A percentile compares a stretch with the other conserved stretches of the same genome.
phyloP scores from a whole-genome alignment of 2,329 filamentous ascomycete genomes.

The Ascomycota sp. region DNA sequence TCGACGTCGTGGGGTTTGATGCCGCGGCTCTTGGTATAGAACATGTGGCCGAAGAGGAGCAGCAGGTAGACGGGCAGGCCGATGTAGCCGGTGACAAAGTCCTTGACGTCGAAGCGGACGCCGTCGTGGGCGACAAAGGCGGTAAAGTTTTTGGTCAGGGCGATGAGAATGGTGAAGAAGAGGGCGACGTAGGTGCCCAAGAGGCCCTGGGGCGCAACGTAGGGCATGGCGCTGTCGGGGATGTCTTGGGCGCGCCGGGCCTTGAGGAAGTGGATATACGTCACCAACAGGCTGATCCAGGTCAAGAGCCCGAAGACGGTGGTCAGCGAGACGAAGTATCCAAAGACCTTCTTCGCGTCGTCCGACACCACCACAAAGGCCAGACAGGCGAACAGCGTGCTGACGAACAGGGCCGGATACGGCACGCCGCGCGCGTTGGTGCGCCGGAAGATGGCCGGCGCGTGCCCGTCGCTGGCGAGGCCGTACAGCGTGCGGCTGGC shows the following conservation, averaged over 20 bases:
- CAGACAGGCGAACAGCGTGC: constrained; percentile 35
- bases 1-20: constrained; percentile 38
- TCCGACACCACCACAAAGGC: constrained; percentile 44
- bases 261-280: constrained; percentile 43
- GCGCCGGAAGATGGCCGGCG: constrained; percentile 33
- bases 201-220: constrained; percentile 48
- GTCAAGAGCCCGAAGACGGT: constrained; percentile 44
- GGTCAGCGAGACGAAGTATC: constrained; percentile 44
- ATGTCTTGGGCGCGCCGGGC: constrained; percentile 39
- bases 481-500: constrained; percentile 45
- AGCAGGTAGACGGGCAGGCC: constrained; percentile 54
- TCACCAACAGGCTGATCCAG: constrained; percentile 45
- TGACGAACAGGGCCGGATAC: constrained; percentile 31
- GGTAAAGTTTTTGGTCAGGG: constrained; percentile 62
- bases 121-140: constrained; percentile 36
- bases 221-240: constrained; percentile 31
- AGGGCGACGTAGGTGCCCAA: constrained; percentile 46
- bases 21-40: constrained; percentile 27
- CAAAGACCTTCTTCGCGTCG: constrained; percentile 24
- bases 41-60: constrained; percentile 47
- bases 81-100: constrained; percentile 55
- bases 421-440: constrained; percentile 42
- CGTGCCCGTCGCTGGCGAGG: constrained; percentile 40
- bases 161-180: constrained; percentile 47
- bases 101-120: constrained; percentile 45